phyloP scores from a whole-genome alignment of 768 basidiomycete genomes.

The Ramaria rubella region DNA sequence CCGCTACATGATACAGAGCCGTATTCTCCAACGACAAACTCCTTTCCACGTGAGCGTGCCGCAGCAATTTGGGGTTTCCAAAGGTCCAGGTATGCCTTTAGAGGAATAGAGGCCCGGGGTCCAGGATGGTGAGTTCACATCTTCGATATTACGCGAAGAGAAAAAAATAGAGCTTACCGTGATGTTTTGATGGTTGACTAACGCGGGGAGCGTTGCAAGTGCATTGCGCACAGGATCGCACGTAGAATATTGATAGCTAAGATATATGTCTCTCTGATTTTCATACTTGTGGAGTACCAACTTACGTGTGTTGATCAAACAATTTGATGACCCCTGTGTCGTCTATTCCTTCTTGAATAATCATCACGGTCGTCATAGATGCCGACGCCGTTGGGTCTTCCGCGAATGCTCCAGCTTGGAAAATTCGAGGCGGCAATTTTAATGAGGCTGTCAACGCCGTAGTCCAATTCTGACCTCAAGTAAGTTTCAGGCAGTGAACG shows the following conservation, averaged over 20 bases:
- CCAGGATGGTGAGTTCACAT: background rate
- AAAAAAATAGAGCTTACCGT: slow-evolving; percentile 17
- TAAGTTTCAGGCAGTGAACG: background rate
- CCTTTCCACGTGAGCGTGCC: slow-evolving; percentile 17
- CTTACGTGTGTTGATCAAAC: slow-evolving; percentile 27
- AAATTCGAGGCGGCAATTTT: slow-evolving; percentile 15
- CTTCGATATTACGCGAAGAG: background rate
- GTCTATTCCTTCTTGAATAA: slow-evolving; percentile 22
- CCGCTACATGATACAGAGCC: slow-evolving; percentile 28
- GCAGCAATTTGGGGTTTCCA: slow-evolving; percentile 29
- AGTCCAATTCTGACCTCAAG: slow-evolving; percentile 20
- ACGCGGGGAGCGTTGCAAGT: slow-evolving; percentile 24
- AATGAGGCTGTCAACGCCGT: slow-evolving; percentile 16
- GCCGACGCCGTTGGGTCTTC: slow-evolving; percentile 22
- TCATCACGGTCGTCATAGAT: slow-evolving; percentile 20
- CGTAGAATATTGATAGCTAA: slow-evolving; percentile 28
- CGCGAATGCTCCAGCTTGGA: slow-evolving; percentile 21
- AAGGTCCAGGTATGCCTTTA: slow-evolving; percentile 25
- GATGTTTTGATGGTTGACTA: slow-evolving; percentile 29
- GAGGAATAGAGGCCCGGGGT: too few relatives aligned
- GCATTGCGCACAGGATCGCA: slow-evolving; percentile 27
- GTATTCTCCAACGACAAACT: slow-evolving; percentile 27
- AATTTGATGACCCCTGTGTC: slow-evolving; percentile 19
- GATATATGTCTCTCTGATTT: background rate
- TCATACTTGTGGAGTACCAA: background rate